These are phyloP conservation scores for Penicillium odoratum DNA, from an alignment of 495 filamentous ascomycete species.

Conservation along the genomic window DNA sequence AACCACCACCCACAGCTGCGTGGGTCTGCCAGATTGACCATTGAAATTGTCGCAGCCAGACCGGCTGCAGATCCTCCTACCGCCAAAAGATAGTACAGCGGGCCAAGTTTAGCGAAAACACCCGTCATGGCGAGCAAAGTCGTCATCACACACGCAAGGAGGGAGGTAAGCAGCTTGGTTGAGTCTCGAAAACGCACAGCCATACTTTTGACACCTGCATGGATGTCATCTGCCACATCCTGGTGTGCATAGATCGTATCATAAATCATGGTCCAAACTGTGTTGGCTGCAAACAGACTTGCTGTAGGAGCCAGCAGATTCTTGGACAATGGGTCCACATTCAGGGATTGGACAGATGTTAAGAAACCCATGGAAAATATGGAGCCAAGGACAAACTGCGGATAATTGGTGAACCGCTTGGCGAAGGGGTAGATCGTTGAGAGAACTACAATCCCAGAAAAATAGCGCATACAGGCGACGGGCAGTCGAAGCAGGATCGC, in stretches of 20 bases:
- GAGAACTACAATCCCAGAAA: no score
- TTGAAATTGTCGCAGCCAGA: not conserved
- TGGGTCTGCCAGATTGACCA: not conserved
- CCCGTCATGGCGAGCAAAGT: not conserved
- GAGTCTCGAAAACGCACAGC: slow-evolving; percentile 24
- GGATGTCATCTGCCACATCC: slow-evolving; percentile 43
- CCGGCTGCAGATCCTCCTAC: not conserved
- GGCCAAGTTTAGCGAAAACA: not conserved
- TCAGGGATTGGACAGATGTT: not conserved
- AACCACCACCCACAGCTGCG: not conserved
- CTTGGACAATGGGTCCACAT: not conserved
- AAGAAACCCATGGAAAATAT: not conserved
- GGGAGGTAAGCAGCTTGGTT: not conserved
- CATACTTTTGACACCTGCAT: slow-evolving; percentile 39
- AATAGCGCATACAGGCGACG: no score
- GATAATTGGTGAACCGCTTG: slow-evolving; percentile 30
- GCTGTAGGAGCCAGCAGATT: not conserved
- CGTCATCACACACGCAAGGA: not conserved
- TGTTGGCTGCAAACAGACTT: slow-evolving; percentile 19
- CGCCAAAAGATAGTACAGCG: not conserved
- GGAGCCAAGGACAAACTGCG: slow-evolving; percentile 34
- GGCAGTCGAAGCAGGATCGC: not conserved
- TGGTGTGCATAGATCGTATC: slow-evolving; percentile 51
- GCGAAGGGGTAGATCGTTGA: slow-evolving; percentile 13
- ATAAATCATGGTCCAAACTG: slow-evolving; percentile 45